Conservation (phyloP, 208 protist genomes). For the Giardia duodenalis region DNA sequence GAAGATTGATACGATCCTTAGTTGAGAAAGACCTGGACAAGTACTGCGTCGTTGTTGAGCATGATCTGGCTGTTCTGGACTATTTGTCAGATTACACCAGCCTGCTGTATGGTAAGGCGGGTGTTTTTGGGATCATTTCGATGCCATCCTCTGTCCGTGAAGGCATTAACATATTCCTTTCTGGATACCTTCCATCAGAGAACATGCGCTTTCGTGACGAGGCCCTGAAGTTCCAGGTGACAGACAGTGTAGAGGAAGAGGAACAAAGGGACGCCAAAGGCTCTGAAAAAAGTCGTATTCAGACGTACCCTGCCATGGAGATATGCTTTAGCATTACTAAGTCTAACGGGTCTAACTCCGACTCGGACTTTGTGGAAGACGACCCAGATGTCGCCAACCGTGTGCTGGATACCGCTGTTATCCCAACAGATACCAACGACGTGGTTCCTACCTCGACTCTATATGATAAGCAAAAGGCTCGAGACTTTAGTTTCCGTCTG, state of each 20-base stretch:
- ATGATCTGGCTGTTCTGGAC: conserved; percentile 96
- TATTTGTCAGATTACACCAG: conserved; percentile 99
- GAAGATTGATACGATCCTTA: conserved; percentile 77
- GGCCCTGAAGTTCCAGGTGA: conserved; percentile 77
- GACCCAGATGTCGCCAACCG: conserved; percentile 15
- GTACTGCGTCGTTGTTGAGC: conserved; percentile 96
- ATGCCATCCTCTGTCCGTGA: conserved; percentile 96
- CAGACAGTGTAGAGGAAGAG: conserved; percentile 29
- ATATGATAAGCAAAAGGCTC: conserved; percentile 61
- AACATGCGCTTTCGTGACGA: conserved; percentile 96
- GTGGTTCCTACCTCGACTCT: conserved; percentile 36
- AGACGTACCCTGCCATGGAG: not conserved
- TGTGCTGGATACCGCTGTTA: conserved; percentile 22
- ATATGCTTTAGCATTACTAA: not conserved
- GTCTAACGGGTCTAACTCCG: not conserved
- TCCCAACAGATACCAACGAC: conserved; percentile 39
- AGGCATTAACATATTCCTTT: conserved; percentile 99
- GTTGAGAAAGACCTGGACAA: conserved; percentile 46
- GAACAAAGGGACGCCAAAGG: conserved; percentile 56
- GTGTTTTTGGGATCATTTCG: conserved; percentile 97
- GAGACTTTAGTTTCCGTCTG: conserved; percentile 69
- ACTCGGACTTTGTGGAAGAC: conserved; percentile 37
- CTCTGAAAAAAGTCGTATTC: not conserved
- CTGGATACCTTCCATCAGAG: conserved; percentile 95
- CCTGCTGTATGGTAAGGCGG: conserved; percentile 89